A percentile compares a stretch with the other conserved stretches of the same genome.
phyloP scores from a whole-genome alignment of 768 basidiomycete genomes.

The Panaeolus papilionaceus region DNA sequence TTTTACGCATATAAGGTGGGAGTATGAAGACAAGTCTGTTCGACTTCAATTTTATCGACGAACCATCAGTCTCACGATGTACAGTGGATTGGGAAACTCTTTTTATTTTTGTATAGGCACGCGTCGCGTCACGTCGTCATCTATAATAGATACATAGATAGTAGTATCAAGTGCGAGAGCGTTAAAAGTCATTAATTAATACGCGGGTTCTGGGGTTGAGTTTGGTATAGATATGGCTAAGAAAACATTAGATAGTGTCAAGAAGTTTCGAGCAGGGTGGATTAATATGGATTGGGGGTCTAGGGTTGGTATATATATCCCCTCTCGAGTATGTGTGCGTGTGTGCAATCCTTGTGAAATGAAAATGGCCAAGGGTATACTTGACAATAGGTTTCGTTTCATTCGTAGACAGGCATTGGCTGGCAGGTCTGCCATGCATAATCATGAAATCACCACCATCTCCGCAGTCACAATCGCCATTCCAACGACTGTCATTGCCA shows the following conservation, averaged over 20 bases:
- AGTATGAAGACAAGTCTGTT: background rate
- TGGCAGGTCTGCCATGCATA: background rate
- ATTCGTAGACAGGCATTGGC: constrained; percentile 27
- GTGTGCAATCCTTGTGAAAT: background rate
- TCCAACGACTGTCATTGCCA: constrained; percentile 69
- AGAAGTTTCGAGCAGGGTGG: background rate
- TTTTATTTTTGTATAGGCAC: background rate
- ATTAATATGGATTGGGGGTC: background rate
- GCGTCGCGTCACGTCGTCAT: background rate
- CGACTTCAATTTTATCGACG: background rate
- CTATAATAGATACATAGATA: constrained; percentile 2
- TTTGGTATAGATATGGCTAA: background rate
- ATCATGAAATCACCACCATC: constrained; percentile 54
- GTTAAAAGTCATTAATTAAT: constrained; percentile 7
- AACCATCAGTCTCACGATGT: background rate
- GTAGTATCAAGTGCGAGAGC: background rate
- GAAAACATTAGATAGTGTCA: constrained; percentile 6
- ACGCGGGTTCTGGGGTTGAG: background rate
- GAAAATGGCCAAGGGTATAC: background rate
- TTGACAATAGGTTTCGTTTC: background rate
- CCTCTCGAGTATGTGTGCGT: background rate
- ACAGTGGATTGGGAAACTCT: background rate
- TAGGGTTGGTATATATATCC: background rate
- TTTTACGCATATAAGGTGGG: constrained; percentile 5
- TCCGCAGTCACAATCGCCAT: constrained; percentile 78